Conservation (phyloP, 805 yeast genomes). For the Candida michaelii region DNA sequence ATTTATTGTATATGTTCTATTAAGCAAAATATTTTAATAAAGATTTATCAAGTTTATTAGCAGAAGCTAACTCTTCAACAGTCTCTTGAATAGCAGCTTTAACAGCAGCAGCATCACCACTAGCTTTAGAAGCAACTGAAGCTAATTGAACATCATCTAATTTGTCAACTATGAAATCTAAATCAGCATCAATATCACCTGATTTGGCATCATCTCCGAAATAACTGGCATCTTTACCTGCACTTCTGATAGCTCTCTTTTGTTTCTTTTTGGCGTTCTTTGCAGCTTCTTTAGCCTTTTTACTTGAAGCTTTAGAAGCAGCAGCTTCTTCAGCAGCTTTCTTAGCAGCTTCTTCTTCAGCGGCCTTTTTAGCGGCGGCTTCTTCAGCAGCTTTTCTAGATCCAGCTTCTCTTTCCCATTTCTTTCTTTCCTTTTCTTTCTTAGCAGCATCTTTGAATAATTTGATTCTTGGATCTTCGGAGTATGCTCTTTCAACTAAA, state of each 20-base stretch:
- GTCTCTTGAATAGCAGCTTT: slow-evolving; percentile 59
- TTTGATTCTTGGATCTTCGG: slow-evolving; percentile 94
- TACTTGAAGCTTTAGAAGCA: slow-evolving; percentile 59
- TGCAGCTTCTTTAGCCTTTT: slow-evolving; percentile 89
- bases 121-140: slow-evolving; percentile 69
- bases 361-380: slow-evolving; percentile 82
- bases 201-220: slow-evolving; percentile 77
- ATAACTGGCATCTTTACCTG: slow-evolving; percentile 81
- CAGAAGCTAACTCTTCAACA: slow-evolving; percentile 52
- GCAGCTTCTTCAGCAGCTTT: slow-evolving; percentile 74
- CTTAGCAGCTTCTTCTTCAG: slow-evolving; percentile 77
- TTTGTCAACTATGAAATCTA: slow-evolving; percentile 74
- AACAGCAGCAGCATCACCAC: slow-evolving; percentile 54
- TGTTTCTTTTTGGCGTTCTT: slow-evolving; percentile 98
- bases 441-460: slow-evolving; percentile 90
- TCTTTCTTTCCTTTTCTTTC: slow-evolving; percentile 89
- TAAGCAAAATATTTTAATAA: slow-evolving; percentile 51
- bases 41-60: slow-evolving; percentile 55
- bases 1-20: slow-evolving; percentile 2
- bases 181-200: slow-evolving; percentile 70
- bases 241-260: slow-evolving; percentile 79
- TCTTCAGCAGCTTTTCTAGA: slow-evolving; percentile 94
- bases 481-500: slow-evolving; percentile 81
- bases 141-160: slow-evolving; percentile 78
- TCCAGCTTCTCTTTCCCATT: slow-evolving; percentile 99